Evolutionary conservation across 2,329 filamentous ascomycete species (phyloP).

Genomic region (Aspergillus sojae): DNA sequence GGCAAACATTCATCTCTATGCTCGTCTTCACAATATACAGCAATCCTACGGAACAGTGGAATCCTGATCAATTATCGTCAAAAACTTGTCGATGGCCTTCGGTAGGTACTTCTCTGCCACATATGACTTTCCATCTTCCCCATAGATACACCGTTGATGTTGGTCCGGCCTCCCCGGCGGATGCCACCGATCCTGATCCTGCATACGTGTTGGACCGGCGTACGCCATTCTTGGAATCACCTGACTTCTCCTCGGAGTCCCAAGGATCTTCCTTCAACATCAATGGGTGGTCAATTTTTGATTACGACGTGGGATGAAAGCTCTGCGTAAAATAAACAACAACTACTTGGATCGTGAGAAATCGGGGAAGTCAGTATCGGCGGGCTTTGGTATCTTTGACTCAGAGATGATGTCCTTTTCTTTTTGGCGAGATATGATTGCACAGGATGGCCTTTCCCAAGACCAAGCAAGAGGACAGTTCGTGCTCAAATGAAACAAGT

Average conservation of each 20-base stretch:
- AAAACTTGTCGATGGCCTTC: background rate
- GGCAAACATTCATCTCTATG: slow-evolving; percentile 22
- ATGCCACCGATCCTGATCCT: background rate
- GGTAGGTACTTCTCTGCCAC: background rate
- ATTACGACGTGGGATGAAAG: background rate
- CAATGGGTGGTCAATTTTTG: background rate
- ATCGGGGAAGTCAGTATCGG: background rate
- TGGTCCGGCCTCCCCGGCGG: background rate
- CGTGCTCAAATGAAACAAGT: background rate
- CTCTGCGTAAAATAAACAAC: background rate
- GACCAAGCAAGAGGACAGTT: background rate
- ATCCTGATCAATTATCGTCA: background rate
- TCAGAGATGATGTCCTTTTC: background rate
- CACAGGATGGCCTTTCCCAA: background rate
- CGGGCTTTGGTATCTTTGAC: background rate
- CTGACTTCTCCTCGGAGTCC: slow-evolving; percentile 6
- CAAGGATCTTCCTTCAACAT: background rate
- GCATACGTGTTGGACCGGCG: background rate
- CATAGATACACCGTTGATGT: background rate
- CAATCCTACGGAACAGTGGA: background rate
- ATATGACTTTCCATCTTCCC: background rate
- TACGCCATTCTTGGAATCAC: background rate
- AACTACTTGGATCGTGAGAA: background rate
- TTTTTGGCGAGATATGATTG: background rate
- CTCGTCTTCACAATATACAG: background rate